phyloP scores from a whole-genome alignment of 805 yeast species.

The Jamesozyma lodderae region DNA sequence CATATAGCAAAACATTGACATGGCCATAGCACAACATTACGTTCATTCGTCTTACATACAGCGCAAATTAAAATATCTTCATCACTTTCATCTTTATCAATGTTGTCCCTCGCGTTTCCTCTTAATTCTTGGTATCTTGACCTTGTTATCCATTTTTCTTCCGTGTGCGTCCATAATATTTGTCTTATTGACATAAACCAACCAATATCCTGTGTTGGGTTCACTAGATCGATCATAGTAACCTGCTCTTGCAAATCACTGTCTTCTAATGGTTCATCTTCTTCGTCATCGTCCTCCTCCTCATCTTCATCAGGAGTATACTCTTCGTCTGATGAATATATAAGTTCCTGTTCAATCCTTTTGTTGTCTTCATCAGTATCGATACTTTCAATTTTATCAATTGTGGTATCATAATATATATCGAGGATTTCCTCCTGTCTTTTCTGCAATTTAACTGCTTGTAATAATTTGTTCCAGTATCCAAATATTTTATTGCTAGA shows the following conservation, averaged over 20 bases:
- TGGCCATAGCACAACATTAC: slow-evolving; percentile 84
- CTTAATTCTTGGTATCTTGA: slow-evolving; percentile 1
- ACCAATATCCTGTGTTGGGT: neutral
- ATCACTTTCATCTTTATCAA: neutral
- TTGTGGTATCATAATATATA: neutral
- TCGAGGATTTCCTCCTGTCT: no score
- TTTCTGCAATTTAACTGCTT: no score
- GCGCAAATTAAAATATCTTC: slow-evolving; percentile 46
- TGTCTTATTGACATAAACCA: slow-evolving; percentile 1
- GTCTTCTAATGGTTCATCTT: neutral
- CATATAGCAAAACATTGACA: slow-evolving; percentile 85
- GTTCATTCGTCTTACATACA: slow-evolving; percentile 64
- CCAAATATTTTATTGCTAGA: no score
- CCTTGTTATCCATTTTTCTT: slow-evolving; percentile 4
- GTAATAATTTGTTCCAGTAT: no score
- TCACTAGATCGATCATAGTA: neutral
- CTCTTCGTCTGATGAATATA: slow-evolving; percentile 1
- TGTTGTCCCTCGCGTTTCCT: neutral
- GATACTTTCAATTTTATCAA: neutral
- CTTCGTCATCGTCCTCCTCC: slow-evolving; percentile 1
- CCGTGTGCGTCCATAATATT: neutral
- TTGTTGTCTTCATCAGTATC: neutral
- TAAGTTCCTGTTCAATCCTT: neutral
- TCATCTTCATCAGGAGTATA: slow-evolving; percentile 1
- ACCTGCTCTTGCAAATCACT: neutral